Base-by-base conservation (phyloP, 2,329 filamentous ascomycete species). In the Pseudocercospora fijiensis region DNA sequence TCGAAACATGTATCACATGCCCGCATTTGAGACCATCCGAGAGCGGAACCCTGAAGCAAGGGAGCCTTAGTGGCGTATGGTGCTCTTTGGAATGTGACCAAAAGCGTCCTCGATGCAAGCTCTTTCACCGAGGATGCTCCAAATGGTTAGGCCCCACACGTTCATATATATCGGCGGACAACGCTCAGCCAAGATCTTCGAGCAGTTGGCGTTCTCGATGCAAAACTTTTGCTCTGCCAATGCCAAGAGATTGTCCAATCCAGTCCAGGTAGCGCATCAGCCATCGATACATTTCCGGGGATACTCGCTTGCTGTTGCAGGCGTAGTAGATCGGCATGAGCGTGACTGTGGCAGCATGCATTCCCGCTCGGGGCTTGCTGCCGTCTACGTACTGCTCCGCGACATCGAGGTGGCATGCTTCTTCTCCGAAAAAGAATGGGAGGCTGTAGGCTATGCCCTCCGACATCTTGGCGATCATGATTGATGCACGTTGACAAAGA, bases 291-390 rank as follows among this genome's bases (percentile, higher is more conserved):
- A 62, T 64, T 3, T 28, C 47, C 10, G 58, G 47, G 7, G 58
- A 45, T 1, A 66, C 45, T 33, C 58, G 18, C 24, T 57, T 18
- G 16, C 52, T 58, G 28, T 61, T 60, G 9, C 43, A 58, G 10
- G 62, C 65, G n/a, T 56, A 51, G 37, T 58, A 61, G 13, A 65
- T 28, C 18, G 65, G 65, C 61, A 64, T 60, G 24, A 67, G 37
- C 22, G 57, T 61, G 3, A 55, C 45, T 0, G 58, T 28, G 6
- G 51, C 57, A 27, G 62, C 60, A 30, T 57, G 62, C 45, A 58
- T 65, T 43, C 58, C 45, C 24, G 62, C 58, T 9, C n/a, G 30
- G 11, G 56, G 56, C 20, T 24, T 41, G 27, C 6, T 27, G 45
- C 24, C 4, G 5, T 13, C n/a, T 9, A 58, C 58, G 24, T 58